Base-by-base conservation (phyloP, 202 grass and related monocot species). In the Bolboschoenoplectus hybrid region DNA sequence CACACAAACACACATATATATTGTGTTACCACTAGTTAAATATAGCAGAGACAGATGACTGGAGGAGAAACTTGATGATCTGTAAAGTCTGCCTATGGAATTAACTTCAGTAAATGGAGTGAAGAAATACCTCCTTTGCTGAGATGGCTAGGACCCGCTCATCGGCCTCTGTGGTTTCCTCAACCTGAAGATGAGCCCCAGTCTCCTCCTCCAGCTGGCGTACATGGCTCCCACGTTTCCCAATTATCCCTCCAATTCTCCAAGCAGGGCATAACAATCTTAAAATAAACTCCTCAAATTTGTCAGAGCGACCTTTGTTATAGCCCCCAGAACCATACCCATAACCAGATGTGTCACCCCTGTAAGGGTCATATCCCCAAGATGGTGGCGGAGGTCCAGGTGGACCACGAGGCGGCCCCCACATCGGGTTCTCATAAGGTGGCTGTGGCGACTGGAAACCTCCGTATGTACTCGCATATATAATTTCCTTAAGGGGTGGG, bases 111-210 rank as follows among this genome's bases (percentile, higher is more conserved):
- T 81, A 67, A 67, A 13, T 10, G 32, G 66, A 44, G 35, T 11
- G 53, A 51, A 71, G 10, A 49, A 50, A 65, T 96, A 99, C 97
- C 97, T 99, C 97, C 60, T 94, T 94, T 63, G 90, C 90, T 82
- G 97, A 94, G 85, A 99, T 84, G 74, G 88, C 88, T 85, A 99
- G 92, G 64, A 99, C 68, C 55, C 97, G 93, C 88, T 97, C 93
- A 72, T 84, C 93, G 74, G 88, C 92, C 86, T 76, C 92, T 44
- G 53, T 87, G 69, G 90, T 86, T 74, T 99, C 97, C 85, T 94
- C 89, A 85, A 99, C 92, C 70, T 90, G 82, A 85, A 99, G 90
- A 47, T 82, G 88, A 94, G 93, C 97, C 74, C 93, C 93, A 70
- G 97, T 99, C 78, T 97, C 90, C 63, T 99, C 89, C 71, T 99